Conservation (phyloP, 805 yeast species). For the Torulaspora maleeae region DNA sequence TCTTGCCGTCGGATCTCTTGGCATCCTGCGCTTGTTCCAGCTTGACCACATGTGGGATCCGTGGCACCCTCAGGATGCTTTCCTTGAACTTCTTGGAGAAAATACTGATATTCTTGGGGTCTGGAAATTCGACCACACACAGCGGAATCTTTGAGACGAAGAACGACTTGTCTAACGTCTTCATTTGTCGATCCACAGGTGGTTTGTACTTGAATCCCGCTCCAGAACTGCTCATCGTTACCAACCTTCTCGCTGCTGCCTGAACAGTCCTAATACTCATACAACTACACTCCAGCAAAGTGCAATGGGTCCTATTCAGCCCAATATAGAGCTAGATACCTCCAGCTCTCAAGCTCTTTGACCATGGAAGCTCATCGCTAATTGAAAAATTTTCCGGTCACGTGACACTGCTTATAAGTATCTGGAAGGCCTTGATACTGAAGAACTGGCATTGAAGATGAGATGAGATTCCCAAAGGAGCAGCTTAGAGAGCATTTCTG, state of each 20-base stretch:
- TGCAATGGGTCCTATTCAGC: background rate
- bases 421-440: too few relatives aligned
- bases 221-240: slow-evolving; percentile 1
- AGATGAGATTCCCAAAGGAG: too few relatives aligned
- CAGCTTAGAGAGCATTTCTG: background rate
- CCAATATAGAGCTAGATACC: background rate
- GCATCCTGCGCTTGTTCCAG: slow-evolving; percentile 20
- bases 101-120: slow-evolving; percentile 55
- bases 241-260: slow-evolving; percentile 1
- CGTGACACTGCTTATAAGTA: background rate
- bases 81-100: slow-evolving; percentile 55
- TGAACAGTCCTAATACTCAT: slow-evolving; percentile 6
- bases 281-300: background rate
- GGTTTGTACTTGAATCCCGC: slow-evolving; percentile 41
- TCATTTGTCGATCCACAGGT: slow-evolving; percentile 66
- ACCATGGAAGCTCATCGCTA: slow-evolving; percentile 8
- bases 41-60: slow-evolving; percentile 64
- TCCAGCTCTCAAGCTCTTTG: too few relatives aligned
- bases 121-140: slow-evolving; percentile 64
- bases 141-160: slow-evolving; percentile 56
- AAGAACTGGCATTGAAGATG: too few relatives aligned
- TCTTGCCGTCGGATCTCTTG: slow-evolving; percentile 15
- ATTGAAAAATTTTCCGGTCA: slow-evolving; percentile 17
- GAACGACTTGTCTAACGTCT: slow-evolving; percentile 56
- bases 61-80: slow-evolving; percentile 67